A percentile compares a stretch with the other conserved stretches of the same genome.
Conservation (phyloP, 169 alveolate species). For the Plasmodium adleri region DNA sequence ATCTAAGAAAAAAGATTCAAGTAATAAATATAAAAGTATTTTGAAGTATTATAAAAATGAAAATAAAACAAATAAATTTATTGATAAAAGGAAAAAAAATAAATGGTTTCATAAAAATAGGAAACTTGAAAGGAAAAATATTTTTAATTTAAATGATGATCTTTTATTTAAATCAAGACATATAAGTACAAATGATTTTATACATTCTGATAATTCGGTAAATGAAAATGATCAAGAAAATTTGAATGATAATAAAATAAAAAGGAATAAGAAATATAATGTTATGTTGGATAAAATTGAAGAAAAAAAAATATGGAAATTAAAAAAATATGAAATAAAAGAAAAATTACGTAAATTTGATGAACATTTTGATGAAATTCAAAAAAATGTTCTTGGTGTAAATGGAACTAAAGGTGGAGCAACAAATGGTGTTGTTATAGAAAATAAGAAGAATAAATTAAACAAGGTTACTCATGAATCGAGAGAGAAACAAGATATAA, state of each 20-base stretch:
- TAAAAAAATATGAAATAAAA: slow-evolving; percentile 66
- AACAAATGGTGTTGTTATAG: not conserved
- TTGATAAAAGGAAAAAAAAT: slow-evolving; percentile 67
- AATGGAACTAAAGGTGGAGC: slow-evolving; percentile 1
- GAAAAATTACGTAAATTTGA: slow-evolving; percentile 64
- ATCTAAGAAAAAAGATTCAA: slow-evolving; percentile 26
- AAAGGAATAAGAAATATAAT: not conserved
- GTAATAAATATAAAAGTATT: slow-evolving; percentile 48
- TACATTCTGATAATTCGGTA: not conserved
- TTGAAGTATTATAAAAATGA: slow-evolving; percentile 70
- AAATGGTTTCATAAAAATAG: slow-evolving; percentile 25
- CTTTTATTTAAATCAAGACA: slow-evolving; percentile 26
- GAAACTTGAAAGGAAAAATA: slow-evolving; percentile 26
- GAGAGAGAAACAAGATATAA: not conserved
- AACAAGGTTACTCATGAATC: not conserved
- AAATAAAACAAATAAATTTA: slow-evolving; percentile 75
- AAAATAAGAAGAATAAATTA: slow-evolving; percentile 6
- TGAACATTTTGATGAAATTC: slow-evolving; percentile 65
- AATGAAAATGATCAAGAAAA: not conserved
- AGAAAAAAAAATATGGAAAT: slow-evolving; percentile 35
- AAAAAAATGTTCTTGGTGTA: slow-evolving; percentile 26
- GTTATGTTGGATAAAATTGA: slow-evolving; percentile 34
- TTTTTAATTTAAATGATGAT: slow-evolving; percentile 70
- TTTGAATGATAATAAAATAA: not conserved
- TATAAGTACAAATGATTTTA: slow-evolving; percentile 43